A percentile compares a stretch with the other conserved stretches of the same genome.
Conservation (phyloP, 192 early-diverging fungal genomes). For the Entomortierella chlamydospora region DNA sequence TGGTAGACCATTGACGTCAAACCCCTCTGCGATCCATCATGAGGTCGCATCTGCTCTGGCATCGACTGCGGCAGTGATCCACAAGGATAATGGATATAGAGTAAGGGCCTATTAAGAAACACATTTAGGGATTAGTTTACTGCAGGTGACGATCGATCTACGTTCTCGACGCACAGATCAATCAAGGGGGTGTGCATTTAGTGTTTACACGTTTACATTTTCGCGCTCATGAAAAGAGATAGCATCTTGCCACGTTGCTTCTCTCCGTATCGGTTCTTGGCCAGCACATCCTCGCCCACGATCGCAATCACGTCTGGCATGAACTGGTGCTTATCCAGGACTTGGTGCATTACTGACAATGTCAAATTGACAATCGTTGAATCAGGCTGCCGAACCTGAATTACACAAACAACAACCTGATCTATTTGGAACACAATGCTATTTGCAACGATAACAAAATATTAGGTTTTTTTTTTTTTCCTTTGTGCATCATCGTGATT, state of each 20-base stretch:
- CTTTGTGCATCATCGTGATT: background rate
- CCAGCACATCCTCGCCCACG: slow-evolving; percentile 61
- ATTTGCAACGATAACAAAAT: too few species aligned
- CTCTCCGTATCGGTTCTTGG: slow-evolving; percentile 69
- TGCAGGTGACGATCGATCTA: background rate
- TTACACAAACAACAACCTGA: slow-evolving; percentile 44
- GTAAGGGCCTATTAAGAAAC: slow-evolving; percentile 17
- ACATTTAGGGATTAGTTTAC: too few species aligned
- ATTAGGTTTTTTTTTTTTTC: background rate
- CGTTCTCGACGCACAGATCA: too few species aligned
- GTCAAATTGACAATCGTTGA: slow-evolving; percentile 56
- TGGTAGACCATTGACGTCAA: background rate
- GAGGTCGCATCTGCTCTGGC: slow-evolving; percentile 10
- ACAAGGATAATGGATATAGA: slow-evolving; percentile 32
- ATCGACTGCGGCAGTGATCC: slow-evolving; percentile 22
- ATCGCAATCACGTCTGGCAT: slow-evolving; percentile 76
- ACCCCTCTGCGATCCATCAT: background rate
- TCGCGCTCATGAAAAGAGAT: slow-evolving; percentile 35
- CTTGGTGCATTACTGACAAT: slow-evolving; percentile 67
- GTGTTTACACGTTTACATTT: slow-evolving; percentile 21
- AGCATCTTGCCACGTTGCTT: slow-evolving; percentile 64
- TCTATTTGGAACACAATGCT: slow-evolving; percentile 57
- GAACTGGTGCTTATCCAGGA: slow-evolving; percentile 77
- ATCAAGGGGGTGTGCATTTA: background rate
- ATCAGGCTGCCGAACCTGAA: slow-evolving; percentile 24